Base-by-base conservation (phyloP, 1,284 basidiomycete species). In the Ustilago trichophora region DNA sequence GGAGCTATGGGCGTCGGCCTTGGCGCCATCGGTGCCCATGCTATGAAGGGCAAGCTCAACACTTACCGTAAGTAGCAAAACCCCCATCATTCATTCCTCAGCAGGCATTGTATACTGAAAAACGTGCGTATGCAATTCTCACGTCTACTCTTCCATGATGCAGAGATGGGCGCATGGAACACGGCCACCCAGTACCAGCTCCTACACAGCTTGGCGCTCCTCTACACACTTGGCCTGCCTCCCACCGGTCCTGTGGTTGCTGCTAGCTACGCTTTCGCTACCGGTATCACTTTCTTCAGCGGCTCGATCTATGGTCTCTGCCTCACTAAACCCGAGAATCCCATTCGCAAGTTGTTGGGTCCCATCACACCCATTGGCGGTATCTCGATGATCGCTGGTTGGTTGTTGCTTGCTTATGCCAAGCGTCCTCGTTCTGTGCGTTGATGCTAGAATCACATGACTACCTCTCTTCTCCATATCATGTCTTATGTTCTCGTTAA, bases 221-320 rank as follows among this genome's bases (percentile, higher is more conserved):
- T 80, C 40, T 68, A 63, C 37, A 63, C 67, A 6, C 55, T 74
- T 25, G 48, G 68, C 38, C 35, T 56, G 3, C 72, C 72, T 25
- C 33, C 63, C 16, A 65, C 54, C 1, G 62, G 64, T 6, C 60
- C 74, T 0, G 40, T 66, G 11, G 54, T 63, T 3, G 50, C 72
- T 32, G 75, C 73, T 3, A 56, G 68, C 51, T 71, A 69, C 33
- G 73, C 73, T 3, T 73, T 78, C 34, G 51, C 72, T 9, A 59
- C 75, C 9, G 78, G 78, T 36, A 80, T 80, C 50, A 69, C 74
- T 40, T 63, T 78, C 51, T 80, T 80, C 62, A 72, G 72, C 44
- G 77, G 75, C 29, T 69, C 69, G 9, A 80, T 80, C 63, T 80
- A 80, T 33, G 75, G 70, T 3, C 62, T 78, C 13, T 78, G 77